Evolutionary conservation across 2,329 filamentous ascomycete genomes (phyloP), one percentile per base, ranked within the genome.

Genomic region (Alternaria sp.): DNA sequence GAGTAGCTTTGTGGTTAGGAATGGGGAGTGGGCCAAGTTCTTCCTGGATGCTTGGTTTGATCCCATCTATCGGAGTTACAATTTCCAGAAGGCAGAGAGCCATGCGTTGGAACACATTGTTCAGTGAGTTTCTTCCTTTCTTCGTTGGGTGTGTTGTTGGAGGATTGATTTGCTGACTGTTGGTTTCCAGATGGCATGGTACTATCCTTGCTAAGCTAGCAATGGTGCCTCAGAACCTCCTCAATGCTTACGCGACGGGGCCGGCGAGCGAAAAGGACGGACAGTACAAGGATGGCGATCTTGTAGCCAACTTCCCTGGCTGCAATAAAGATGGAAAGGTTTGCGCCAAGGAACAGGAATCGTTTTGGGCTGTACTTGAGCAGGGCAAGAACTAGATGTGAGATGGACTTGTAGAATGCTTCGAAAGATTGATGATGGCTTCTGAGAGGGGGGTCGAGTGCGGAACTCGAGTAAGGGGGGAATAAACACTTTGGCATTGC

Each of bases 21-120:
- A 90, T 60, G 92, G 93, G 23, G 92, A 95, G 54, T 99, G 94
- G 92, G 90, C 91, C 42, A 90, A 90, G 72, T 99, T 91, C 81
- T 92, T 99, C 73, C 79, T 98, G 17, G 95, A 99, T 75, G 90
- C 91, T 1, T 99, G 95, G 95, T 96, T 95, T 73, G 93, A 98
- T 75, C 95, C 95, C 46, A 81, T 98, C 41, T 99, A 96, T 79
- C 85, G 94, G 63, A 91, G 85, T 67, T 99, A 99, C 80, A 96
- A 97, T 74, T 99, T 99, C 73, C 92, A 96, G 73, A 97, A 96
- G 77, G 93, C 92, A 0, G 95, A 99, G 78, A 86, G 84, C 24
- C 94, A 99, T 81, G 93, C 94, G 50, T 79, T 99, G 81, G 95
- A 83, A 68, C 82, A 84, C 63, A 80, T 84, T 48, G 81, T 84